Conservation (phyloP, 495 filamentous ascomycete genomes). For the Annulohypoxylon moriforme region DNA sequence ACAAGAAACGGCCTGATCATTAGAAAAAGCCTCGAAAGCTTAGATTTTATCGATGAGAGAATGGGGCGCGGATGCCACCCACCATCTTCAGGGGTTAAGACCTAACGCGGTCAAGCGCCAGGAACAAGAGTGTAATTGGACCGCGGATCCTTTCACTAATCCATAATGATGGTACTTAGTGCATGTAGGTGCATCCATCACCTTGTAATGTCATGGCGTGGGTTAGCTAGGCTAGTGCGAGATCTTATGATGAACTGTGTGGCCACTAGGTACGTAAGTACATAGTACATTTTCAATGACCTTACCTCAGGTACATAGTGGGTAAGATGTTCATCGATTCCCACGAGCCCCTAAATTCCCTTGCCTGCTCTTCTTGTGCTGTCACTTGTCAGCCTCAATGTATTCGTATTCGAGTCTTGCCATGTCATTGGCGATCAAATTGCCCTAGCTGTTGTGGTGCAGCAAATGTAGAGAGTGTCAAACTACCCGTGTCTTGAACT, state of each 20-base stretch:
- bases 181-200: conserved; percentile 28
- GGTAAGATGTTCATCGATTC: neutral
- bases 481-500: neutral
- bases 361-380: neutral
- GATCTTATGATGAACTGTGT: conserved; percentile 7
- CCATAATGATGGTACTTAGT: conserved; percentile 45
- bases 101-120: conserved; percentile 55
- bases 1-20: too few species aligned
- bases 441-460: neutral
- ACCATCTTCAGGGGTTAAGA: conserved; percentile 32
- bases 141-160: conserved; percentile 55
- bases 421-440: neutral
- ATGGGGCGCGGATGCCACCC: conserved; percentile 21
- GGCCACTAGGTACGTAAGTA: neutral
- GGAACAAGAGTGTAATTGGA: conserved; percentile 60
- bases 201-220: conserved; percentile 26
- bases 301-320: neutral
- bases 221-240: conserved; percentile 14
- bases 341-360: conserved; percentile 26
- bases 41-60: too few species aligned
- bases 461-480: neutral
- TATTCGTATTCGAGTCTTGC: conserved; percentile 6
- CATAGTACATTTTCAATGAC: neutral
- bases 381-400: conserved; percentile 21
- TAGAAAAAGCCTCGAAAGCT: too few species aligned